Base-by-base conservation (phyloP, 2,329 filamentous ascomycete species). In the Davidsoniella eucalypti region DNA sequence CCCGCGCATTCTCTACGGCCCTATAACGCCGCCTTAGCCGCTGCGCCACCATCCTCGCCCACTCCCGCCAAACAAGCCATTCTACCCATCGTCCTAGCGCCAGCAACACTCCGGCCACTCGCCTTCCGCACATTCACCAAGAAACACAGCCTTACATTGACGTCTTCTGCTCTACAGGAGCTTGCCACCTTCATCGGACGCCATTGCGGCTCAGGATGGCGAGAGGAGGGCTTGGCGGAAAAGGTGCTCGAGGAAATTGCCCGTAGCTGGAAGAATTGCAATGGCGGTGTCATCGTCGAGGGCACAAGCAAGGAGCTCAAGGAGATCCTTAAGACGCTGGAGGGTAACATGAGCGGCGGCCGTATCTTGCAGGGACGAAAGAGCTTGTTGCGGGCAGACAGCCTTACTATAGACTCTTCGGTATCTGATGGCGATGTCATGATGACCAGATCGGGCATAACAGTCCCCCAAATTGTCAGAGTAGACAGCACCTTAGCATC, bases 81-180 rank as follows among this genome's bases (percentile, higher is more conserved):
- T 44, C 72, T 98, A 1, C 87, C 92, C 3, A 92, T 98, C 52
- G 72, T 94, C 36, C 79, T 98, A 4, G 88, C 90, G 3, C 84
- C 88, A 0, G 78, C 87, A 8, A 93, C 85, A 0, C 69, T 98
- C 39, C 76, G 93, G 55, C 90, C 92, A 2, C 72, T 96, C 17
- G 93, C 92, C 7, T 96, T 98, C 61, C 80, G 92, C 44, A 93
- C 86, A 0, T 94, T 98, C 57, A 98, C 92, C 2, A 95, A 95
- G 65, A 98, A 96, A 61, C 87, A 98, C 66, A 93, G 90, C 58
- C 71, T 98, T 51, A 96, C 88, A 0, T 76, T 98, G 49, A 88
- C 85, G 6, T 92, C 90, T 0, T 79, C 87, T 0, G 87, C 92
- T 0, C 69, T 98, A 4, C 81, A 90, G 63, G 78, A 84, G 44